phyloP scores from a whole-genome alignment of 352 stramenopile genomes.

The Phytophthora sojae region DNA sequence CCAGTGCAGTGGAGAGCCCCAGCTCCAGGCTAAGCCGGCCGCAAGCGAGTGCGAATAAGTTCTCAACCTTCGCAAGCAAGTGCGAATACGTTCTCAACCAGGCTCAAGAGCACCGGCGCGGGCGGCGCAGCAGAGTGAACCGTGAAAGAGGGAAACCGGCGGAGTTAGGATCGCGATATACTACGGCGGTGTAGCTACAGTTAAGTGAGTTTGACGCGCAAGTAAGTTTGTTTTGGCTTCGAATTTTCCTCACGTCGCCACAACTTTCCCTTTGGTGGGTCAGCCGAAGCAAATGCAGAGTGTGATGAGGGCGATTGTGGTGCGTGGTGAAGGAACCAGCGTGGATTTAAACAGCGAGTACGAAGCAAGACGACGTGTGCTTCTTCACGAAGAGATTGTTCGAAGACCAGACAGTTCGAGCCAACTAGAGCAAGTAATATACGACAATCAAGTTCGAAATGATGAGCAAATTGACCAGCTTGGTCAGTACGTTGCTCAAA shows the following conservation, averaged over 20 bases:
- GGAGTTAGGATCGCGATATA: no score
- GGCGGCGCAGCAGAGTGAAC: no score
- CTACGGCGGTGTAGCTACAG: background rate
- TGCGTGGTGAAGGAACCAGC: background rate
- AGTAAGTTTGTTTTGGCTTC: background rate
- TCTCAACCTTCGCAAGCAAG: no score
- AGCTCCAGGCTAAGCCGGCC: no score
- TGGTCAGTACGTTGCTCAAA: background rate
- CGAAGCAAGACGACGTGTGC: background rate
- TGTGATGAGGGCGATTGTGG: background rate
- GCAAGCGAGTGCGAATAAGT: no score
- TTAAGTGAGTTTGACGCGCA: background rate
- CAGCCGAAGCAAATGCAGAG: background rate
- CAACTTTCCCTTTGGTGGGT: background rate
- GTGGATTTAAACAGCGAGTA: background rate
- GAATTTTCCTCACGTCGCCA: background rate
- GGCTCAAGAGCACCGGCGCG: no score
- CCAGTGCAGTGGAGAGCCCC: no score
- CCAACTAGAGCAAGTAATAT: background rate
- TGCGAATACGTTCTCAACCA: no score
- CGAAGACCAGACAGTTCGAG: background rate
- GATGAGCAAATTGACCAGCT: background rate
- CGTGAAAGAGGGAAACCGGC: no score
- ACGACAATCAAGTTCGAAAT: background rate
- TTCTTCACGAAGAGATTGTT: background rate